Conservation (phyloP, 2,329 filamentous ascomycete species). For the Phialophora tarda region DNA sequence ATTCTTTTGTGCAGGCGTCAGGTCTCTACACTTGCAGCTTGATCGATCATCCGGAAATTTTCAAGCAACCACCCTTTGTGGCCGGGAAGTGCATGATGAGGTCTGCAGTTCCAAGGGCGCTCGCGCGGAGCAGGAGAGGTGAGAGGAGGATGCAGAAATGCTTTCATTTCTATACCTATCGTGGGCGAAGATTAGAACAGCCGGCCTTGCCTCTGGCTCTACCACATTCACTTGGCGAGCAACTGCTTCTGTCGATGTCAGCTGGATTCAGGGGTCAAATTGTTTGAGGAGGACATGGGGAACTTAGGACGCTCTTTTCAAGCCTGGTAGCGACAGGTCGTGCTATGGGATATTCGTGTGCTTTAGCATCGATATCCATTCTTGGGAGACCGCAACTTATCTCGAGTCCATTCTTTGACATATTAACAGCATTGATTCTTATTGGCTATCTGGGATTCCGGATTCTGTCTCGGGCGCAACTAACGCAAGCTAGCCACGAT, state of each 20-base stretch:
- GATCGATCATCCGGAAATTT: conserved; percentile 16
- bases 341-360: not conserved
- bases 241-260: not conserved
- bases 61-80: conserved; percentile 10
- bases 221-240: not conserved
- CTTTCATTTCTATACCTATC: not conserved
- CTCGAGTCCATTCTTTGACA: conserved; percentile 19
- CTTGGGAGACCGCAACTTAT: conserved; percentile 8
- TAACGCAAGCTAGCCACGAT: not conserved
- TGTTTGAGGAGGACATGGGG: conserved; percentile 1
- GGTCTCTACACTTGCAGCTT: conserved; percentile 26
- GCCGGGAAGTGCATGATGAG: conserved; percentile 7
- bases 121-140: not conserved
- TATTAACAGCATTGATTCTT: conserved; percentile 8
- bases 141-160: conserved; percentile 10
- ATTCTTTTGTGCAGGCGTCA: conserved; percentile 17
- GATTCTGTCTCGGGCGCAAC: not conserved
- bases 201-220: not conserved
- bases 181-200: not conserved
- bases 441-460: conserved; percentile 7
- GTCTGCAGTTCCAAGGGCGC: not conserved
- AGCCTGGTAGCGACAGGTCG: conserved; percentile 10
- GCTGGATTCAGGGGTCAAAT: not conserved
- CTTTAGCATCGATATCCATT: not conserved
- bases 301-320: not conserved